Evolutionary conservation across 352 stramenopile species (phyloP).

Genomic region (Phytopythium sindhum): DNA sequence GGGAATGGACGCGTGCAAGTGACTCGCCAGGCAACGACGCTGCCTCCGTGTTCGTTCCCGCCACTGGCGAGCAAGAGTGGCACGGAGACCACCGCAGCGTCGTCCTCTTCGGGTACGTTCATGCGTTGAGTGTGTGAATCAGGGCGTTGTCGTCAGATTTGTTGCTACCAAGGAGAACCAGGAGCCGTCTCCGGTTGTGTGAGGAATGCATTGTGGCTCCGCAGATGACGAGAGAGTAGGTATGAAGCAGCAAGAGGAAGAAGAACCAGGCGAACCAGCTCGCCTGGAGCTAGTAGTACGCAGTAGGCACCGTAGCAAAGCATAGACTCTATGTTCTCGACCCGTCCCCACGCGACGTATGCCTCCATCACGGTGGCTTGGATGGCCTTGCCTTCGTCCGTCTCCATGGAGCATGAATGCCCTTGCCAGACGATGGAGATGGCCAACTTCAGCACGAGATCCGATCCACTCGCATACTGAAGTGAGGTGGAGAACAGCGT

Average conservation of each 20-base stretch:
- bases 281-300: neutral
- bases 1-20: too few relatives aligned
- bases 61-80: neutral
- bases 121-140: neutral
- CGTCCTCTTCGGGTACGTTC: neutral
- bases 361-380: too few relatives aligned
- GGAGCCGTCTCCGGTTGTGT: too few relatives aligned
- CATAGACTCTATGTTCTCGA: conserved; percentile 1
- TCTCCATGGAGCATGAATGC: too few relatives aligned
- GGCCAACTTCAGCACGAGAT: neutral
- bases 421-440: too few relatives aligned
- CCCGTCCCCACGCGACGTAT: too few relatives aligned
- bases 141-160: neutral
- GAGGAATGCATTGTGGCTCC: too few relatives aligned
- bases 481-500: too few relatives aligned
- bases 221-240: neutral
- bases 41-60: neutral
- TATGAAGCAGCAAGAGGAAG: neutral
- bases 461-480: too few relatives aligned
- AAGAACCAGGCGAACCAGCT: neutral
- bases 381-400: too few relatives aligned
- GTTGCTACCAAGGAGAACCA: too few relatives aligned
- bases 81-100: too few relatives aligned
- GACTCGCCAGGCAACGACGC: neutral
- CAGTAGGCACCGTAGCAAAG: neutral